Percentiles rank a stretch among this genome's conserved stretches.
Evolutionary conservation across 2,329 filamentous ascomycete genomes (phyloP).

Genomic region (Aspergillus ustus): DNA sequence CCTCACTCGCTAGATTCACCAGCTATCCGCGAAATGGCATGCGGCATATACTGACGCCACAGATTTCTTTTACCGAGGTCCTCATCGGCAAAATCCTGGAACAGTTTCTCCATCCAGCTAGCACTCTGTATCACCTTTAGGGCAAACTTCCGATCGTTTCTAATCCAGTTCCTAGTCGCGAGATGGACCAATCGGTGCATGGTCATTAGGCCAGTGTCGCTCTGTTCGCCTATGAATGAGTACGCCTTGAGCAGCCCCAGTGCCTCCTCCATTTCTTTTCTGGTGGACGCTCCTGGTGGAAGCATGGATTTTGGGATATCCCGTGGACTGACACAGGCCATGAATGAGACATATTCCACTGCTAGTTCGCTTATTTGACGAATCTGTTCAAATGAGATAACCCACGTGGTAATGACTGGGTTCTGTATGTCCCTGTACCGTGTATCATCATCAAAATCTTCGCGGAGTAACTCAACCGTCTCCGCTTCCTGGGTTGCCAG

Average conservation of each 20-base stretch:
- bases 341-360: slow-evolving; percentile 29
- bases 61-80: too few relatives aligned
- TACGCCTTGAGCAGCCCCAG: slow-evolving; percentile 30
- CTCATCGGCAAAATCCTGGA: too few relatives aligned
- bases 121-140: slow-evolving; percentile 1
- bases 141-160: slow-evolving; percentile 5
- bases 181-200: slow-evolving; percentile 39
- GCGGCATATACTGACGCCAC: too few relatives aligned
- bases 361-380: slow-evolving; percentile 12
- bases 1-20: too few relatives aligned
- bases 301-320: slow-evolving; percentile 34
- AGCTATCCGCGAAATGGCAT: too few relatives aligned
- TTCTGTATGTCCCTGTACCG: background rate
- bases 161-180: slow-evolving; percentile 33
- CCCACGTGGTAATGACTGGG: slow-evolving; percentile 12
- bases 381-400: slow-evolving; percentile 16
- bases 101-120: slow-evolving; percentile 1
- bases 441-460: slow-evolving; percentile 8
- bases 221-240: slow-evolving; percentile 22
- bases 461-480: slow-evolving; percentile 3
- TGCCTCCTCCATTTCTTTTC: slow-evolving; percentile 21
- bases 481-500: slow-evolving; percentile 5
- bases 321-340: slow-evolving; percentile 35
- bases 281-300: background rate
- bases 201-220: slow-evolving; percentile 4